Percentiles rank a stretch among this genome's conserved stretches.
phyloP scores from a whole-genome alignment of 768 basidiomycete genomes.

The Paxillus ammoniavirescens region DNA sequence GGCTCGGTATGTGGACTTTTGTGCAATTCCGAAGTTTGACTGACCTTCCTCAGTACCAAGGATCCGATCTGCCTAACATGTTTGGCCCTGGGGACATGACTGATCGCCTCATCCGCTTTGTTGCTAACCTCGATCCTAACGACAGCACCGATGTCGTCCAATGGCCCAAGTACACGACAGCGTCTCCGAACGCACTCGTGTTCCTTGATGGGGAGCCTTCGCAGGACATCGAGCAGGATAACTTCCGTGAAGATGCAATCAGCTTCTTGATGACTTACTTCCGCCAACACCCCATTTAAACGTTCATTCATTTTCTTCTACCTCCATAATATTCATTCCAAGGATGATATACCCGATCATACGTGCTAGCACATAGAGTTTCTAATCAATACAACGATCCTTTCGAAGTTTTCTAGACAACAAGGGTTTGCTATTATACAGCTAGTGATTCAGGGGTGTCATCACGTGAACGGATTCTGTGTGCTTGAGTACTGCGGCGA shows the following conservation, averaged over 20 bases:
- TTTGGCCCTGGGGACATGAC: constrained; percentile 3
- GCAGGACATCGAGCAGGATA: constrained; percentile 15
- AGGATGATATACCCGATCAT: no score
- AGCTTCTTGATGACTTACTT: constrained; percentile 4
- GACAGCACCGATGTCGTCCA: constrained; percentile 8
- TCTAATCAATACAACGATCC: no score
- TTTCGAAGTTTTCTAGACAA: no score
- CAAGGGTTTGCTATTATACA: no score
- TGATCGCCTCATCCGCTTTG: constrained; percentile 25
- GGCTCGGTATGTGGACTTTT: background rate
- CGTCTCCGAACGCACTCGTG: constrained; percentile 15
- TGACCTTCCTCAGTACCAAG: background rate
- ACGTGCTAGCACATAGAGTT: no score
- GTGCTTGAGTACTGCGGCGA: no score
- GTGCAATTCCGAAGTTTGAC: background rate
- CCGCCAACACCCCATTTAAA: constrained; percentile 9
- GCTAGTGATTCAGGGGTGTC: no score
- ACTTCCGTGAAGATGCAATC: constrained; percentile 19
- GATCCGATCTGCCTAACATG: constrained; percentile 1
- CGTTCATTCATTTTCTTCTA: background rate
- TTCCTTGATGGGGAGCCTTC: constrained; percentile 18
- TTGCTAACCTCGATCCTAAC: constrained; percentile 22
- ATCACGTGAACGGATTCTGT: no score
- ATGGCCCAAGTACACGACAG: constrained; percentile 22
- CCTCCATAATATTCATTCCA: background rate